Conservation (phyloP, 768 basidiomycete species). For the Lactarius vividus region DNA sequence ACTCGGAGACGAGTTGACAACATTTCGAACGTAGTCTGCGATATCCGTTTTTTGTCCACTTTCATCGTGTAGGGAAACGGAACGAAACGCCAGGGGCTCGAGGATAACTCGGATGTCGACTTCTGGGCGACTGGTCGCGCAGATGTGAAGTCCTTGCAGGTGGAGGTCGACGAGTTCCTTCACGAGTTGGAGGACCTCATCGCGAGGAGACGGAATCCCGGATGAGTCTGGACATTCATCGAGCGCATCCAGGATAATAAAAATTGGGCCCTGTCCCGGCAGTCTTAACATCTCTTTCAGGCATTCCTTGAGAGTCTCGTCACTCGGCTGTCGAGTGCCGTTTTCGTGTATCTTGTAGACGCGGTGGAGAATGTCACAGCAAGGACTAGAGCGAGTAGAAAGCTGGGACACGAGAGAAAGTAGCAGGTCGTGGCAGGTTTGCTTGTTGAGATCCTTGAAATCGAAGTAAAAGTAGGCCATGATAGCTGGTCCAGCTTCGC, state of each 20-base stretch:
- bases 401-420: too few species aligned
- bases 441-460: neutral
- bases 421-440: neutral
- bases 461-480: neutral
- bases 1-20: neutral
- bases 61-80: neutral
- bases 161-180: neutral
- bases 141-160: neutral
- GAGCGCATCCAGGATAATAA: neutral
- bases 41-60: neutral
- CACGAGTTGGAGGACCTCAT: neutral
- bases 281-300: neutral
- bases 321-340: too few species aligned
- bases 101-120: neutral
- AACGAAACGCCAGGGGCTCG: neutral
- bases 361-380: too few species aligned
- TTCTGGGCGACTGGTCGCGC: neutral
- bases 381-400: too few species aligned
- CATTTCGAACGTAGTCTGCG: neutral
- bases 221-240: neutral
- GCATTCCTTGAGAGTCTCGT: too few species aligned
- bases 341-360: too few species aligned
- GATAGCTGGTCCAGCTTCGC: neutral
- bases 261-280: neutral
- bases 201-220: neutral